A percentile compares a stretch with the other conserved stretches of the same genome.
Conservation (phyloP, 371 early-diverging fungal genomes). For the Batkoa obscura region DNA sequence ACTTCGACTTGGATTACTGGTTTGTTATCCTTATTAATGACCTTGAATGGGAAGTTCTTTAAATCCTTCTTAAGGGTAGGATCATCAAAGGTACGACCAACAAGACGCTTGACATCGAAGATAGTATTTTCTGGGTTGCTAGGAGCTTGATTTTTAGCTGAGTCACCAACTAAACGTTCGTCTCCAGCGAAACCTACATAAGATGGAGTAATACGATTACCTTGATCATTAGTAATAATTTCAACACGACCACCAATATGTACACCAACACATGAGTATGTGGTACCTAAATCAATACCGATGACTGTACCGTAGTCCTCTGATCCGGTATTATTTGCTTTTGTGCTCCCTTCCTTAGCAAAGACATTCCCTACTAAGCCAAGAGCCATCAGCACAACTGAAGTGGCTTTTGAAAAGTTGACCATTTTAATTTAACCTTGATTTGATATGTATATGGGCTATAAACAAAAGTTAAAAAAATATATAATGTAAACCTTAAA, state of each 20-base stretch:
- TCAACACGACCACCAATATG: slow-evolving; percentile 94
- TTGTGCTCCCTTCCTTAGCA: not conserved
- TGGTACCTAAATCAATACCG: slow-evolving; percentile 98
- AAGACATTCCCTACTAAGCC: not conserved
- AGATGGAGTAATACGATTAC: slow-evolving; percentile 75
- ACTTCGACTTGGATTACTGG: slow-evolving; percentile 63
- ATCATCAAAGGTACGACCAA: slow-evolving; percentile 72
- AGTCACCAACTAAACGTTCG: slow-evolving; percentile 72
- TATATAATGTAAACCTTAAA: too few relatives aligned
- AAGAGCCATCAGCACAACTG: not conserved
- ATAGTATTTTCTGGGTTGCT: slow-evolving; percentile 74
- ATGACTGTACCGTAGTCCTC: slow-evolving; percentile 16
- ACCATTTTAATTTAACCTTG: too few relatives aligned
- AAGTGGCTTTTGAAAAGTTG: not conserved
- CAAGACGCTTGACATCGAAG: slow-evolving; percentile 89
- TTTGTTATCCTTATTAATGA: slow-evolving; percentile 58
- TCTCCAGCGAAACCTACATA: slow-evolving; percentile 71
- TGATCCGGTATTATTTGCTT: not conserved
- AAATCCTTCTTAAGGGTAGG: slow-evolving; percentile 68
- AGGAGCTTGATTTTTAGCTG: slow-evolving; percentile 64
- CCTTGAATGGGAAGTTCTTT: slow-evolving; percentile 81
- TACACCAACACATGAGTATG: slow-evolving; percentile 98
- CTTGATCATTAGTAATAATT: slow-evolving; percentile 69
- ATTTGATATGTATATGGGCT: too few relatives aligned
- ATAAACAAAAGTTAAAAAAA: too few relatives aligned